Conservation (phyloP, 2,329 filamentous ascomycete genomes). For the Penicillium vulpinum region DNA sequence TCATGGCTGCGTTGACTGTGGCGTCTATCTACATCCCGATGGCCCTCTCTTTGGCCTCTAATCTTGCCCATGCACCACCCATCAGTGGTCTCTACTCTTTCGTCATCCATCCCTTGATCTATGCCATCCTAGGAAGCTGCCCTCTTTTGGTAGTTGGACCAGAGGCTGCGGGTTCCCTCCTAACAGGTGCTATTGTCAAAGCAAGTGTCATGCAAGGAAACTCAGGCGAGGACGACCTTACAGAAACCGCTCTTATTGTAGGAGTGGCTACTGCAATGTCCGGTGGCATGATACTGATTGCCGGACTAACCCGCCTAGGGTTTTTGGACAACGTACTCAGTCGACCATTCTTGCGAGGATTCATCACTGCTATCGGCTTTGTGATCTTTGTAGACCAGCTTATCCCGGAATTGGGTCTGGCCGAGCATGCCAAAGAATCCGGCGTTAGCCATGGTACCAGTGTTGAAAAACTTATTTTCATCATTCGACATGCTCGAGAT, state of each 20-base stretch:
- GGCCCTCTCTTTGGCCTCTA: conserved; percentile 88
- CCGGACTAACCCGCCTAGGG: conserved; percentile 79
- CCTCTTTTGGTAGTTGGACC: conserved; percentile 93
- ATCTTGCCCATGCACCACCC: conserved; percentile 87
- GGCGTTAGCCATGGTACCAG: conserved; percentile 77
- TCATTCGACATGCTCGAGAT: conserved; percentile 65
- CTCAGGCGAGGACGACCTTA: conserved; percentile 64
- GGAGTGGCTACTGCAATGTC: conserved; percentile 87
- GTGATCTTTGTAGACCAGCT: conserved; percentile 95
- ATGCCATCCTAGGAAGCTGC: conserved; percentile 86
- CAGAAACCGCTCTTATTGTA: conserved; percentile 76
- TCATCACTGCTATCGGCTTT: conserved; percentile 95
- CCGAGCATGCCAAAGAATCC: conserved; percentile 60
- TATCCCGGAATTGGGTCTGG: conserved; percentile 83
- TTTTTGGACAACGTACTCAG: conserved; percentile 95
- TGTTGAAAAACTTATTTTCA: conserved; percentile 79
- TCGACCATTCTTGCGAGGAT: conserved; percentile 86
- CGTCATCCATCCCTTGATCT: conserved; percentile 87
- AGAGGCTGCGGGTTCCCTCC: conserved; percentile 86
- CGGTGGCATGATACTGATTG: conserved; percentile 82
- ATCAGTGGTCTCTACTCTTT: conserved; percentile 95
- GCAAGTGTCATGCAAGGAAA: conserved; percentile 69
- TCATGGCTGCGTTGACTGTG: conserved; percentile 88
- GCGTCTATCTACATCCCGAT: conserved; percentile 99
- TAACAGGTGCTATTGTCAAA: conserved; percentile 84